Conservation (phyloP, 768 basidiomycete genomes). For the Cystobasidiopsis lactophilus region DNA sequence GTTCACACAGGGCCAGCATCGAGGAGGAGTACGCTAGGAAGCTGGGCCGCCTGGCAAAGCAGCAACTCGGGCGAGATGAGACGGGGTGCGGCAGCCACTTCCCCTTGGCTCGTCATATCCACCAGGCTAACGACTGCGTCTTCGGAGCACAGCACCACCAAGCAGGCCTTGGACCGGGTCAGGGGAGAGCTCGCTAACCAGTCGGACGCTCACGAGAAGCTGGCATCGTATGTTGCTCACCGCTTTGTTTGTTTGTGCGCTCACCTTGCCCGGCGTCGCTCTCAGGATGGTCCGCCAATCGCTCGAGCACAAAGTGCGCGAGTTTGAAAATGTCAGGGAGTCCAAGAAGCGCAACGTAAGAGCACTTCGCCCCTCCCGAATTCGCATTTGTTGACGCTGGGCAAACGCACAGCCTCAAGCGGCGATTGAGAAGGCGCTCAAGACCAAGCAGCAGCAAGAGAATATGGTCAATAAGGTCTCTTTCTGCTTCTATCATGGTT, state of each 20-base stretch:
- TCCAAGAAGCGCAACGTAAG: conserved; percentile 45
- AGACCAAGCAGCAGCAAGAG: conserved; percentile 69
- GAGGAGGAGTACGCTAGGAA: conserved; percentile 91
- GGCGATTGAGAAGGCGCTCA: conserved; percentile 67
- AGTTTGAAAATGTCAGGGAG: conserved; percentile 43
- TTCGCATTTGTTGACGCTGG: background rate
- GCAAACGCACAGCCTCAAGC: background rate
- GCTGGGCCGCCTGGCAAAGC: conserved; percentile 53
- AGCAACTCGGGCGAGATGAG: conserved; percentile 62
- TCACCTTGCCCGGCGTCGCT: background rate
- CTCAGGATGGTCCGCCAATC: conserved; percentile 20
- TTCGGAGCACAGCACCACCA: conserved; percentile 8
- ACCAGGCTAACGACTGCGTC: too few relatives aligned
- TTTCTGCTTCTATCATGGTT: too few relatives aligned
- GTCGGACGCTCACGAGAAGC: conserved; percentile 43
- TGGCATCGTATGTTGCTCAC: conserved; percentile 37
- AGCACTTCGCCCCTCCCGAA: background rate
- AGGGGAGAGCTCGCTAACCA: conserved; percentile 67
- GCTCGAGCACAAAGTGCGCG: conserved; percentile 41
- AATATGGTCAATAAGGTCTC: conserved; percentile 49
- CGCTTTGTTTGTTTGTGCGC: background rate
- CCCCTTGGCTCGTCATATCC: too few relatives aligned
- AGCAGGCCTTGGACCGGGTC: conserved; percentile 58
- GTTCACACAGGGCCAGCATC: conserved; percentile 63
- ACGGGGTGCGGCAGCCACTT: too few relatives aligned